Evolutionary conservation across 164 flowering plant species (phyloP).

Genomic region (Warburgia ugandensis): DNA sequence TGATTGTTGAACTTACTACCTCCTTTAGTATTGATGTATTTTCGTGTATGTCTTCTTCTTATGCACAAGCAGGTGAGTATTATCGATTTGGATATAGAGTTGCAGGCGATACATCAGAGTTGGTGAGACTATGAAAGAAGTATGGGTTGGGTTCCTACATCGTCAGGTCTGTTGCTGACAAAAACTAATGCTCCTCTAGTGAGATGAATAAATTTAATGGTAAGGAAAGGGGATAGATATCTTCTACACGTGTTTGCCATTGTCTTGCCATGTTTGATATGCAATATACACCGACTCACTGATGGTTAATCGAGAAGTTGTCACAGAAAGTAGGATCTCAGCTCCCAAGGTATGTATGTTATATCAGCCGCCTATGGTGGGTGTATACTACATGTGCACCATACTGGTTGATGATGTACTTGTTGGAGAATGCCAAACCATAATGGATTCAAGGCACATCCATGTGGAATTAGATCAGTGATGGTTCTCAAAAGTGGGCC

Average conservation of each 20-base stretch:
- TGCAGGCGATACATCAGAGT: constrained; percentile 74
- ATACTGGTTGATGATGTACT: constrained; percentile 32
- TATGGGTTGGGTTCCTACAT: constrained; percentile 66
- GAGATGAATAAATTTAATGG: constrained; percentile 11
- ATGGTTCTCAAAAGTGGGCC: constrained; percentile 9
- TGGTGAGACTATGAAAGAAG: constrained; percentile 63
- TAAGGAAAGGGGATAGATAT: constrained; percentile 85
- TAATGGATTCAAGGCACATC: constrained; percentile 46
- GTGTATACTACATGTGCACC: constrained; percentile 53
- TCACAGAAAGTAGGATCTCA: constrained; percentile 29
- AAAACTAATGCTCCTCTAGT: constrained; percentile 24
- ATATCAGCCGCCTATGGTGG: constrained; percentile 81
- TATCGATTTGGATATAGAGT: constrained; percentile 96
- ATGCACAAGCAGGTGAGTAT: constrained; percentile 83
- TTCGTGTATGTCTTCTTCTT: too few species aligned
- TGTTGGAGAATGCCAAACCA: constrained; percentile 41
- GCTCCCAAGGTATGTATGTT: constrained; percentile 49
- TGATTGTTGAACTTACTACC: background rate
- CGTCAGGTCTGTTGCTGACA: constrained; percentile 82
- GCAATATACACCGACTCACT: constrained; percentile 64
- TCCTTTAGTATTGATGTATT: background rate
- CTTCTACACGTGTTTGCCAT: constrained; percentile 88
- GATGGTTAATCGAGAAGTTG: constrained; percentile 15
- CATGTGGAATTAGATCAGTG: constrained; percentile 45
- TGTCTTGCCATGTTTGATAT: constrained; percentile 77